Evolutionary conservation across 73 alveolate genomes (phyloP), one percentile per base, ranked within the genome.

Genomic region (Breviolum minutum): DNA sequence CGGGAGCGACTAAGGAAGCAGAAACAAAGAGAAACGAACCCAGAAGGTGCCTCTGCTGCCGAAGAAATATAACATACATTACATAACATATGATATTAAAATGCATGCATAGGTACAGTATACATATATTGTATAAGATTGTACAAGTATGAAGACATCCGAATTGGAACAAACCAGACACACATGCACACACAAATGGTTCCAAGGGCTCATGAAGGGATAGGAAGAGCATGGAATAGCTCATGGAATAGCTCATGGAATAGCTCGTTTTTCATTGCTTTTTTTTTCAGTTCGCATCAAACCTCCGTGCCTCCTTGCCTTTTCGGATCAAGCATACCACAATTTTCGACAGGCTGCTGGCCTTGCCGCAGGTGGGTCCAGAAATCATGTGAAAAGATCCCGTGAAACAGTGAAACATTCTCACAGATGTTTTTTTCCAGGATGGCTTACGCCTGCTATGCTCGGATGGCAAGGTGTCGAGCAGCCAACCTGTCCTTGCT

Each of bases 361-460:
- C 54, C 54, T 40, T 26, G 60, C 83, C 48, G 83, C 83, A 24
- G 12, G 22, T 48, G 27, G 83, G 82, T 30, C 48, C 83, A 19
- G 83, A 73, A 24, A 16, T 24, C 54, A 0, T 40, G 54, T 40
- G 54, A 40, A 40, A 40, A 0, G 54, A 40, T 40, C 54, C 54
- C 54, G 54, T 40, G 54, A 40, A 40, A 40, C 54, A 40, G 54
- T 40, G 54, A 40, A 40, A 40, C 54, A 40, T 40, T 40, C 54
- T 40, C 54, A 40, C 54, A 40, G 54, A 40, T 40, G 54, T 40
- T 40, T 40, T 20, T 76, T 22, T 1, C 73, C 92, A 83, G 92
- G 92, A 83, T 83, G 92, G 92, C 92, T 48, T 83, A 60, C 26
- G 92, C 92, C 70, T 83, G 92, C 92, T 83, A 83, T 83, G 92